Evolutionary conservation across 192 early-diverging fungal species (phyloP).

Genomic region (Backusella tuberculispora): DNA sequence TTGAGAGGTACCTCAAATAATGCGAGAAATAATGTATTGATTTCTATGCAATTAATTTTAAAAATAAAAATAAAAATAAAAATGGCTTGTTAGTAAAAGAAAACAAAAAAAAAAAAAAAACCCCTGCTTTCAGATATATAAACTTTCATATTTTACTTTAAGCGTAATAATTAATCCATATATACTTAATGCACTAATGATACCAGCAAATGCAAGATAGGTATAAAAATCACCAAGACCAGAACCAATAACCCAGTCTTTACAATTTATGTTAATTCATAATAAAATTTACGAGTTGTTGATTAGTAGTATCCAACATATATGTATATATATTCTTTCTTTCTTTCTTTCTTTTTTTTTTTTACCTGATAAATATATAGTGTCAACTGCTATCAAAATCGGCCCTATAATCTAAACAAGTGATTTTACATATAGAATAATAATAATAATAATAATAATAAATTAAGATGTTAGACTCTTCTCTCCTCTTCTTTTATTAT

Average conservation of each 20-base stretch:
- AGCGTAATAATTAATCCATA: neutral
- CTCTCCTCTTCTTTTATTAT: neutral
- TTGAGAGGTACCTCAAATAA: neutral
- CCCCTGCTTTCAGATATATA: neutral
- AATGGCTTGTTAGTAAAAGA: neutral
- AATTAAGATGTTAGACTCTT: neutral
- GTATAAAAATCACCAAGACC: conserved; percentile 22
- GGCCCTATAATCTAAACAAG: conserved; percentile 25
- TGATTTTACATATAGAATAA: no score
- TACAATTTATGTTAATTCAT: neutral
- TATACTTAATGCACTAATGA: conserved; percentile 8
- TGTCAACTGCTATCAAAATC: conserved; percentile 6
- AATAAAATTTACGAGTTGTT: neutral
- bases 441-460: no score
- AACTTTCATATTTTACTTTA: neutral
- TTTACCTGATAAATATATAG: conserved; percentile 6
- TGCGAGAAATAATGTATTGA: neutral
- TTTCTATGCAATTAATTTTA: neutral
- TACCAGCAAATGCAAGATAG: conserved; percentile 17
- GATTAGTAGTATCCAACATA: no score
- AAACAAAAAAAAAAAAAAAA: neutral
- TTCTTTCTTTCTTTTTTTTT: neutral
- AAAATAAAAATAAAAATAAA: neutral
- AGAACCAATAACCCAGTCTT: conserved; percentile 23
- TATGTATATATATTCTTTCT: neutral